Base-by-base conservation (phyloP, 2,329 filamentous ascomycete genomes). In the Fusarium sambucinum region DNA sequence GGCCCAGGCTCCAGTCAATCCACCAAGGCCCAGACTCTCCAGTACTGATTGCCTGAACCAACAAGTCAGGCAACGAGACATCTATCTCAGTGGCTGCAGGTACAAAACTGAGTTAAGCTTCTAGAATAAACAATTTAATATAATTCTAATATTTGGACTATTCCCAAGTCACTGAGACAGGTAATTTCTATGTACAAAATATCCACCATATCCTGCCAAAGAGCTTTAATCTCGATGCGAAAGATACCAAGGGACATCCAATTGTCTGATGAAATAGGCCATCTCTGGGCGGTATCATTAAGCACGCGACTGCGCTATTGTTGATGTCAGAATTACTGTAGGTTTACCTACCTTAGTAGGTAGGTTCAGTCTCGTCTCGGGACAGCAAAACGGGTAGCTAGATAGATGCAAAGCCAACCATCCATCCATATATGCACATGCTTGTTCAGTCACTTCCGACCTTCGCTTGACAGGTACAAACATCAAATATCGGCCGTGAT, bases 1-100 rank as follows among this genome's bases (percentile, higher is more conserved):
- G 53, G 62, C 44, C 60, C 44, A 57, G 62, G 64, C 62, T 57
- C 47, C 62, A 66, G 52, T 55, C 55, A 70, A 53, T 57, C 57
- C 50, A 53, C 32, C 27, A 33, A 61, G 45, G 23, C 7, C 53
- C n/a, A 47, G 25, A 35, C 50, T 44, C 45, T 57, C 32, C 40
- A 35, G 35, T 30, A 19, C 40, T 41, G 40, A 33, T 29, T 30
- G 37, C 29, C 25, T 44, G 54, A 60, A 42, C 51, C 51, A 55
- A 33, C 14, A 37, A 52, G 29, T 44, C 19, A 54, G 17, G 21
- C 40, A 35, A 23, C 38, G 29, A 25, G 30, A 14, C 38, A 27
- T 17, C 12, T 14, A 37, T 25, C 8, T 19, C 30, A 48, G 46
- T 35, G 46, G 21, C 21, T 37, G 17, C 13, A 19, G 35, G 35